A percentile compares a stretch with the other conserved stretches of the same genome.
Evolutionary conservation across 305 asterid genomes (phyloP).

Genomic region (Fraxinus sp.): DNA sequence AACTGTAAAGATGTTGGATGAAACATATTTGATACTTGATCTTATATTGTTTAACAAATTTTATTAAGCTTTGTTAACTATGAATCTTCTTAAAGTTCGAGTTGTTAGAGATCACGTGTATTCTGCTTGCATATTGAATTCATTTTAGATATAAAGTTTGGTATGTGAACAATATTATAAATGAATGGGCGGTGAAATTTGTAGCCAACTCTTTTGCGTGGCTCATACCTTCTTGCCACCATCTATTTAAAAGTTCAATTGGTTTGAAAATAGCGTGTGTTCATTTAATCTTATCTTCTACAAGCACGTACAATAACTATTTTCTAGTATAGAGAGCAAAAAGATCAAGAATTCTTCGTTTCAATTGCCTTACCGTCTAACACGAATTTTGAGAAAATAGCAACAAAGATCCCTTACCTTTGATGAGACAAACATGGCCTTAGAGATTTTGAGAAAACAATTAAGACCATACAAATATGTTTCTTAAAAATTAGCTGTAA

Average conservation of each 20-base stretch:
- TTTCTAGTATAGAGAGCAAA: background rate
- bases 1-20: background rate
- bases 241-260: no score
- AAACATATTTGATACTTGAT: background rate
- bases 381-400: background rate
- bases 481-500: background rate
- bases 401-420: background rate
- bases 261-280: no score
- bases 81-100: background rate
- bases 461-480: background rate
- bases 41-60: background rate
- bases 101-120: background rate
- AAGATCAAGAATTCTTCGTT: background rate
- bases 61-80: background rate
- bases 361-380: background rate
- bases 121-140: background rate
- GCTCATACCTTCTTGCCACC: background rate
- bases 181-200: background rate
- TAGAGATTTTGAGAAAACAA: background rate
- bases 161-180: background rate
- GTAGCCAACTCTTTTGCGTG: background rate
- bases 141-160: no score
- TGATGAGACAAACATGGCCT: background rate
- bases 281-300: no score
- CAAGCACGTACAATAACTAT: background rate